Evolutionary conservation across 805 yeast species (phyloP), one percentile per base, ranked within the genome.

Genomic region (Cyberlindnera meyerae): DNA sequence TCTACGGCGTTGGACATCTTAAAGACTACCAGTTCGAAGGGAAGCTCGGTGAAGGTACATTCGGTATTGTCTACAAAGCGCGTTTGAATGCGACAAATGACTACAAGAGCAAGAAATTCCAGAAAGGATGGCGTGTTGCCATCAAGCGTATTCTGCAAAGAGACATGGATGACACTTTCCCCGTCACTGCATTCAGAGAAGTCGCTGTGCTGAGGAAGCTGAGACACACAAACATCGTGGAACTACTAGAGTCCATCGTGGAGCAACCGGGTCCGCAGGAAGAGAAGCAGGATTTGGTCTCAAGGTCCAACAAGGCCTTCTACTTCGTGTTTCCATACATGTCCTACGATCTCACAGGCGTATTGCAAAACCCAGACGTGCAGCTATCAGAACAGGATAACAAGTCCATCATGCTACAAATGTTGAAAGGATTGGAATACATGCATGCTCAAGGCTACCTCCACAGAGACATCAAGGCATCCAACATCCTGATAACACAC

Each of bases 381-480:
- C 47, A 61, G 8, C 62, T 94, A 22, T 57, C 71, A 4, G 65
- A 79, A 17, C 62, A 82, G 0, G 89, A 86, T 47, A 82, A 85
- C 48, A 94, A 94, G 58, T 81, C 93, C 51, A 71, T 93, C 37
- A 73, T 87, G 79, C 49, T 57, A 18, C 98, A 93, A 61, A 60
- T 93, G 26, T 64, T 94, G 7, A 64, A 68, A 36, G 98, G 97
- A 7, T 70, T 93, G 26, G 76, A 83, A 42, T 93, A 80, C 54
- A 75, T 93, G 21, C 99, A 93, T 55, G 60, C 63, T 9, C 63
- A 67, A 26, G 60, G 64, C 18, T 75, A 65, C 46, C 63, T 75
- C 40, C 99, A 93, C 58, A 71, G 99, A 39, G 99, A 93, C 55
- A 85, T 93, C 40, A 93, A 93, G 60, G 88, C 97, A 0, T 96